Percentiles rank a stretch among this genome's conserved stretches.
These are phyloP conservation scores for Vickermania spadyakhi DNA, from an alignment of 208 protist species.

Conservation along the genomic window DNA sequence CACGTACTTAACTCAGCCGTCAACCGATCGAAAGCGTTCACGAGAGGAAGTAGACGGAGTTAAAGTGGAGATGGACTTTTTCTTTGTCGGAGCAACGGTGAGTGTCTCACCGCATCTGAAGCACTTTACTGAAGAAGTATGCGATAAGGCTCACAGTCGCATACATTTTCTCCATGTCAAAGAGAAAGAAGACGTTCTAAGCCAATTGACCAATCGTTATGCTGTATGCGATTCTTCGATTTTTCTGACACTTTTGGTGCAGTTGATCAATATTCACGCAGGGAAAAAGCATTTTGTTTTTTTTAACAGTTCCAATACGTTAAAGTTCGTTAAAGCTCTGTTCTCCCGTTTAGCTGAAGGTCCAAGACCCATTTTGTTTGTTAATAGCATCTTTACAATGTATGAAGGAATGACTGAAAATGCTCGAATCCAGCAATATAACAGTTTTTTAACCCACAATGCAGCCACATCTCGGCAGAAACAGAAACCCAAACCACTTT, in stretches of 20 bases:
- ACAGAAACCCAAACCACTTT: conserved; percentile 11
- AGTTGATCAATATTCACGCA: conserved; percentile 81
- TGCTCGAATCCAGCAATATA: conserved; percentile 73
- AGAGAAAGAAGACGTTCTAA: conserved; percentile 40
- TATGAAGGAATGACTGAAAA: conserved; percentile 79
- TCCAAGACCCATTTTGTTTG: conserved; percentile 42
- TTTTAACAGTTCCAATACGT: conserved; percentile 69
- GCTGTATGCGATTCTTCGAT: conserved; percentile 52
- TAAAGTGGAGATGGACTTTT: conserved; percentile 56
- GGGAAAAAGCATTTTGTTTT: conserved; percentile 91
- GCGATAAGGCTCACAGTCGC: conserved; percentile 10
- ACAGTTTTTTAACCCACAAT: conserved; percentile 65
- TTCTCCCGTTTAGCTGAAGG: conserved; percentile 38
- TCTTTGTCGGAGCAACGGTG: conserved; percentile 82
- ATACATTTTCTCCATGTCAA: conserved; percentile 33
- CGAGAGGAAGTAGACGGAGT: conserved; percentile 1
- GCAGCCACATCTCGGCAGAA: conserved; percentile 4
- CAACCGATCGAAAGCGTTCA: conserved; percentile 5
- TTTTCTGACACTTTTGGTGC: conserved; percentile 64
- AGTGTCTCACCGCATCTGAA: conserved; percentile 40
- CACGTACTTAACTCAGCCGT: background rate
- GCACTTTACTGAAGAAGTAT: conserved; percentile 22
- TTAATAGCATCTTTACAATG: conserved; percentile 66
- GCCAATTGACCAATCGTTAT: conserved; percentile 69
- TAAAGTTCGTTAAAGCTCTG: conserved; percentile 61